Base-by-base conservation (phyloP, 352 stramenopile genomes). In the Phytophthora pinifolia region DNA sequence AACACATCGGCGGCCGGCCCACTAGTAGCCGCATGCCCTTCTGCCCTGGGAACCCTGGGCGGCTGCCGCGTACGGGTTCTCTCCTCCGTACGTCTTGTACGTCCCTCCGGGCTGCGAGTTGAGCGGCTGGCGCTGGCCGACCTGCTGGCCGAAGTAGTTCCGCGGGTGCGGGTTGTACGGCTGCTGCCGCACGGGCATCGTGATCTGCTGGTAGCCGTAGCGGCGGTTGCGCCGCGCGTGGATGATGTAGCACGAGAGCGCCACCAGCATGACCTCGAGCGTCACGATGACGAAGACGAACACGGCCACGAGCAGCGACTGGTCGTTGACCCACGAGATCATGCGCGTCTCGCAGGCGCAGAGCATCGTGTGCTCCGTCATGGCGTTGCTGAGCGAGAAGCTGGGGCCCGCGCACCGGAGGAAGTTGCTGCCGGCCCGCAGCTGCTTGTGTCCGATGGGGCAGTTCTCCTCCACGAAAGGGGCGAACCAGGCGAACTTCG, bases 231-330 rank as follows among this genome's bases (percentile, higher is more conserved):
- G 78, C 20, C 80, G 79, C 50, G 83, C 79, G 59, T 84, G 86
- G 60, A 93, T 88, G 39, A 93, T 74, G 66, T 93, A 93, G 67
- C 77, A 93, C 59, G 80, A 91, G 29, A 93, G 67, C 43, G 71
- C 53, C 50, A 93, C 83, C 12, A 93, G 65, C 62, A 80, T 75
- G 36, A 91, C 86, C 67, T 93, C 83, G 34, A 93, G 81, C 51
- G 81, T 72, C 44, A 86, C 83, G 46, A 93, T 87, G 36, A 79
- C 80, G 52, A 84, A 85, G 25, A 93, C 79, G 51, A 91, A 88
- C 12, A 90, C 80, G 1, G 79, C 75, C 34, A 92, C 82, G 27
- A 90, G 65, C 42, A 87, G 49, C 15, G 78, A 89, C 60, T 93
- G 80, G 62, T 91, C 74, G 62, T 93, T 83, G 15, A 89, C 76